phyloP scores from a whole-genome alignment of 768 basidiomycete genomes.

The Leccinum subtestaceum region DNA sequence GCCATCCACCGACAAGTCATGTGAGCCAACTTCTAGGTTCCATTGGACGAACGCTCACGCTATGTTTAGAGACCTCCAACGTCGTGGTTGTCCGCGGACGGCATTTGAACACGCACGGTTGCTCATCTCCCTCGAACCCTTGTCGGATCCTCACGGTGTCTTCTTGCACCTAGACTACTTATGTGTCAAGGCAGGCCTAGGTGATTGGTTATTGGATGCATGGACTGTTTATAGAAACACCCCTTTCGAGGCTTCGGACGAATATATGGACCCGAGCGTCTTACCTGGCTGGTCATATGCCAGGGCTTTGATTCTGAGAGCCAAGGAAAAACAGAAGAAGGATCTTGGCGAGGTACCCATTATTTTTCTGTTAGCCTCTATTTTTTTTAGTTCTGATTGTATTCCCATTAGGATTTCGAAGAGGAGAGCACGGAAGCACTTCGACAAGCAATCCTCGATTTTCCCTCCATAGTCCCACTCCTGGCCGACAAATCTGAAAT shows the following conservation, averaged over 20 bases:
- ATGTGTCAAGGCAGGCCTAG: conserved; percentile 76
- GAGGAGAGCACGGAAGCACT: conserved; percentile 65
- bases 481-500: conserved; percentile 86
- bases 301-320: conserved; percentile 63
- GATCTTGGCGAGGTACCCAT: conserved; percentile 38
- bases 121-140: conserved; percentile 80
- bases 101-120: conserved; percentile 91
- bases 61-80: conserved; percentile 65
- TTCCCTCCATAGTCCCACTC: conserved; percentile 79
- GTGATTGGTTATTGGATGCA: conserved; percentile 75
- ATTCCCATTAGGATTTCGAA: conserved; percentile 41
- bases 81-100: conserved; percentile 86
- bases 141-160: conserved; percentile 85
- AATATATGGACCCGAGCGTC: conserved; percentile 48
- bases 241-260: conserved; percentile 13
- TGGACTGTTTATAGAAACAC: conserved; percentile 32
- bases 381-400: conserved; percentile 3
- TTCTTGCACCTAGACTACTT: conserved; percentile 83
- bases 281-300: conserved; percentile 81
- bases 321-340: conserved; percentile 44
- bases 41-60: neutral
- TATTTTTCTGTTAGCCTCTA: neutral
- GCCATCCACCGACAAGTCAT: conserved; percentile 81
- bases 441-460: conserved; percentile 67
- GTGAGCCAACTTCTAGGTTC: conserved; percentile 40